These are phyloP conservation scores for Metrosideros polymorpha DNA, from an alignment of 441 rosid species.

Conservation along the genomic window DNA sequence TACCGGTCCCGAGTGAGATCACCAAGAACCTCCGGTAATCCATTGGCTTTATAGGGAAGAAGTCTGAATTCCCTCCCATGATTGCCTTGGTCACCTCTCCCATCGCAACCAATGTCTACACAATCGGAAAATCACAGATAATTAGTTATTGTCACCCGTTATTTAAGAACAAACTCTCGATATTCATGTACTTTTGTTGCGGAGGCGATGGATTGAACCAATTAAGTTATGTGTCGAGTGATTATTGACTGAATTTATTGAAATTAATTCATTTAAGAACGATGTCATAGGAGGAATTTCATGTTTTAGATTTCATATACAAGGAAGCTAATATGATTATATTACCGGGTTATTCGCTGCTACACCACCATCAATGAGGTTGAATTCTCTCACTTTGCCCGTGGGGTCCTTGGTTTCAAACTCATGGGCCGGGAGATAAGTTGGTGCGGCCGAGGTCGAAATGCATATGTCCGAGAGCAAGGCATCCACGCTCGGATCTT, in stretches of 20 bases:
- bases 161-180: not conserved
- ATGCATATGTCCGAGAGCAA: slow-evolving; percentile 21
- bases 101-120: slow-evolving; percentile 24
- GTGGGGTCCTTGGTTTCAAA: slow-evolving; percentile 11
- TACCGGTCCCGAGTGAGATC: not conserved
- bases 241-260: no score
- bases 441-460: slow-evolving; percentile 30
- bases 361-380: slow-evolving; percentile 31
- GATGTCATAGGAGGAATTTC: no score
- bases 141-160: not conserved
- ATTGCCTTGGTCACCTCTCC: slow-evolving; percentile 23
- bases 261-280: no score
- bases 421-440: slow-evolving; percentile 24
- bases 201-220: not conserved
- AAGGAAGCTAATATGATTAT: no score
- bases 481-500: slow-evolving; percentile 13
- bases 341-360: slow-evolving; percentile 26
- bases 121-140: not conserved
- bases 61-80: slow-evolving; percentile 10
- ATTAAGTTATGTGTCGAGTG: no score
- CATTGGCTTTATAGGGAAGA: slow-evolving; percentile 6
- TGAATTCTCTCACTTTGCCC: slow-evolving; percentile 11
- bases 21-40: not conserved
- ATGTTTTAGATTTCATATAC: no score
- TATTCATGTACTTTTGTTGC: not conserved